Percentiles rank a stretch among this genome's conserved stretches.
Conservation (phyloP, 176 grass and related monocot species). For the Chrysopogon serrulatus region DNA sequence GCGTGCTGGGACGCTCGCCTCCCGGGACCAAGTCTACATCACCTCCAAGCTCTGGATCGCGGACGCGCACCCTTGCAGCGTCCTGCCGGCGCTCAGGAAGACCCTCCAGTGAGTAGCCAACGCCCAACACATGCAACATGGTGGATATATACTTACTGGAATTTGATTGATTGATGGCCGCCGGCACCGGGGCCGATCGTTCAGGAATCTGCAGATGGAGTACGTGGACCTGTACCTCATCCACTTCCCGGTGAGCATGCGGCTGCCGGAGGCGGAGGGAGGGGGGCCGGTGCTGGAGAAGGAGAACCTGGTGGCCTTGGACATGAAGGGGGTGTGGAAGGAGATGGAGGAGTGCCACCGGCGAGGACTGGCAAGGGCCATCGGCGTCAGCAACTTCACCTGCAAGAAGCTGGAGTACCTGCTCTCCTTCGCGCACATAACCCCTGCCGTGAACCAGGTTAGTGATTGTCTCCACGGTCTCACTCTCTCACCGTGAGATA, state of each 20-base stretch:
- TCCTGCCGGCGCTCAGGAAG: constrained; percentile 24
- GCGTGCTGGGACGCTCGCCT: neutral
- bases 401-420: constrained; percentile 24
- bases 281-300: neutral
- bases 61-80: neutral
- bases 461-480: too few relatives aligned
- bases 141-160: too few relatives aligned
- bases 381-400: constrained; percentile 25
- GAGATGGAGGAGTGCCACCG: constrained; percentile 30
- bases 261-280: neutral
- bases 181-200: too few relatives aligned
- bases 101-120: constrained; percentile 1
- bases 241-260: neutral
- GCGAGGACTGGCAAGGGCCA: neutral
- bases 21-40: constrained; percentile 30
- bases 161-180: too few relatives aligned
- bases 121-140: too few relatives aligned
- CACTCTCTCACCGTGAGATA: too few relatives aligned
- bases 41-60: constrained; percentile 44
- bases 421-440: neutral
- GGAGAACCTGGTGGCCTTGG: neutral
- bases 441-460: constrained; percentile 20
- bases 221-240: constrained; percentile 20
- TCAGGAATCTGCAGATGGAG: constrained; percentile 8
- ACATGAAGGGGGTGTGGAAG: constrained; percentile 14